A percentile compares a stretch with the other conserved stretches of the same genome.
These are phyloP conservation scores for Magnolia changhungtana DNA, from an alignment of 164 flowering plant species.

Conservation along the genomic window DNA sequence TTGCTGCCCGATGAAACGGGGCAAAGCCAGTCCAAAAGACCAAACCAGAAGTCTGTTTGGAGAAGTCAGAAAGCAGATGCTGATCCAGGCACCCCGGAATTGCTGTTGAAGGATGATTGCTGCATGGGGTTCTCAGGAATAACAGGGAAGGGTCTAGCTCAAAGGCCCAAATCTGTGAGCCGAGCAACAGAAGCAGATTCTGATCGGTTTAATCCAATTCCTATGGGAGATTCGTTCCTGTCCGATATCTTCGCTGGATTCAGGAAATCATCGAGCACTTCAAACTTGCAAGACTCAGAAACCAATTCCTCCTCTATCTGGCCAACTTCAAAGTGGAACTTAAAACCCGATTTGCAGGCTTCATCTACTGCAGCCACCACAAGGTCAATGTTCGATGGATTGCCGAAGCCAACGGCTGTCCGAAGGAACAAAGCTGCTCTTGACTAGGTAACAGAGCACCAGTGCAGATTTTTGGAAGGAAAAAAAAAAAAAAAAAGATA, in stretches of 20 bases:
- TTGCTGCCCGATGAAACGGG: conserved; percentile 23
- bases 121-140: conserved; percentile 42
- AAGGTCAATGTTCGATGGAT: conserved; percentile 77
- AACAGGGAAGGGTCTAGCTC: conserved; percentile 66
- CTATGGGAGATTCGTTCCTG: conserved; percentile 33
- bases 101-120: conserved; percentile 54
- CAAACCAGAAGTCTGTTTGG: conserved; percentile 46
- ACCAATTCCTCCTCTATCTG: conserved; percentile 30
- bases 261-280: conserved; percentile 74
- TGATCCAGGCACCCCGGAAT: conserved; percentile 34
- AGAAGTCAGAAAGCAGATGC: conserved; percentile 58
- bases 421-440: conserved; percentile 74
- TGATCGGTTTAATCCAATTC: conserved; percentile 23
- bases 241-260: conserved; percentile 41
- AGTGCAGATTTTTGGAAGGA: not conserved
- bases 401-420: conserved; percentile 62
- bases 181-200: conserved; percentile 43
- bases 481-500: too few relatives aligned
- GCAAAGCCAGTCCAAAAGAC: conserved; percentile 30
- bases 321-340: conserved; percentile 60
- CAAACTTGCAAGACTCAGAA: conserved; percentile 66
- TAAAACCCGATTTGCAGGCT: conserved; percentile 64
- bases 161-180: conserved; percentile 59
- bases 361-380: conserved; percentile 44
- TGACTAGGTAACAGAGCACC: conserved; percentile 33